phyloP scores from a whole-genome alignment of 2,329 filamentous ascomycete species.

The Xylariaceae sp. region DNA sequence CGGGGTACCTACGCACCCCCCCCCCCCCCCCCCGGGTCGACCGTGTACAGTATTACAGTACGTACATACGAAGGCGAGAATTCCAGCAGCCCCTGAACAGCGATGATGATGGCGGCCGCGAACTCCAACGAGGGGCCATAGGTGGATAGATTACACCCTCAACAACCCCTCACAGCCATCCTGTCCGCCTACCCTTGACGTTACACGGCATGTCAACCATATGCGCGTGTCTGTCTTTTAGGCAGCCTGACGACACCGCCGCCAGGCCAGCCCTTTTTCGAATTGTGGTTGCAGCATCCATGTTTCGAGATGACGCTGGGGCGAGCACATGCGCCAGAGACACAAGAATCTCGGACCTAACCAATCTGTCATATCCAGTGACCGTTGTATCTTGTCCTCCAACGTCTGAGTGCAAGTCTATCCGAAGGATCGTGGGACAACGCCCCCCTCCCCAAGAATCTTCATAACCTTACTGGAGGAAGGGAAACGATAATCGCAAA shows the following conservation, averaged over 20 bases:
- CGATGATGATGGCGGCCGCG: not conserved
- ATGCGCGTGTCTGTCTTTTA: conserved; percentile 27
- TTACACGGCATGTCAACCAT: conserved; percentile 30
- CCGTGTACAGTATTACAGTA: too few relatives aligned
- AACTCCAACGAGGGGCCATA: not conserved
- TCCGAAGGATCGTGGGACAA: not conserved
- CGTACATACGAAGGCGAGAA: too few relatives aligned
- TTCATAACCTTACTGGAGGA: too few relatives aligned
- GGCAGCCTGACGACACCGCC: conserved; percentile 12
- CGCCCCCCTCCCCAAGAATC: too few relatives aligned
- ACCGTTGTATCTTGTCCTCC: not conserved
- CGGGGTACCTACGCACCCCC: too few relatives aligned
- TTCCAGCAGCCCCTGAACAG: too few relatives aligned
- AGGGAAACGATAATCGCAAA: not conserved
- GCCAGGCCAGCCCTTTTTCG: conserved; percentile 31
- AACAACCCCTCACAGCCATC: conserved; percentile 11
- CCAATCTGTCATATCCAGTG: not conserved
- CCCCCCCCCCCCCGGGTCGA: too few relatives aligned
- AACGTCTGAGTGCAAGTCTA: not conserved
- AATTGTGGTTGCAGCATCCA: conserved; percentile 31
- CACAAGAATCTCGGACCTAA: not conserved
- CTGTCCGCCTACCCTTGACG: conserved; percentile 24
- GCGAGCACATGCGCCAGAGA: conserved; percentile 6
- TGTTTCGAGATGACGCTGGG: conserved; percentile 28
- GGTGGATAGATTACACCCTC: not conserved